These are phyloP conservation scores for Atkinsonella hypoxylon DNA, from an alignment of 2,329 filamentous ascomycete genomes.

Conservation along the genomic window DNA sequence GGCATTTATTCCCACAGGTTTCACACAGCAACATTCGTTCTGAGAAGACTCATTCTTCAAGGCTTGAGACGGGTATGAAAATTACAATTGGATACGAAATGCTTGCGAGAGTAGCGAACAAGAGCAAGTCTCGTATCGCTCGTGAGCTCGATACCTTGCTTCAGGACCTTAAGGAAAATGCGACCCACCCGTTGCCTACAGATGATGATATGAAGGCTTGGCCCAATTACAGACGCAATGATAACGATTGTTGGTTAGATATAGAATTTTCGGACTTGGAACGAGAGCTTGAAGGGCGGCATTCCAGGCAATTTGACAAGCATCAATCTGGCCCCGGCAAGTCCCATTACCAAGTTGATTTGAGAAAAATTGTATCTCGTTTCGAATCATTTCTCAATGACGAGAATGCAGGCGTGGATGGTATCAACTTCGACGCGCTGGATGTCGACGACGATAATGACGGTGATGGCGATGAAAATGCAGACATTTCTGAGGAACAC, in stretches of 20 bases:
- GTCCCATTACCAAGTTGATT: conserved; percentile 55
- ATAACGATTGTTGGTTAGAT: conserved; percentile 84
- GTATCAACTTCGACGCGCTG: conserved; percentile 61
- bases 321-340: conserved; percentile 47
- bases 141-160: conserved; percentile 67
- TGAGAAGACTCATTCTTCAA: conserved; percentile 12
- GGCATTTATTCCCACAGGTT: conserved; percentile 14
- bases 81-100: conserved; percentile 85
- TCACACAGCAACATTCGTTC: conserved; percentile 4
- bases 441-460: conserved; percentile 44
- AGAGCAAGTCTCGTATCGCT: conserved; percentile 54
- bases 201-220: conserved; percentile 63
- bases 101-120: conserved; percentile 55
- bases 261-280: conserved; percentile 88
- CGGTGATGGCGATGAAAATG: conserved; percentile 37
- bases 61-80: conserved; percentile 74
- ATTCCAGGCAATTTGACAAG: conserved; percentile 23
- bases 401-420: conserved; percentile 67
- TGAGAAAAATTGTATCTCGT: conserved; percentile 84
- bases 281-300: conserved; percentile 52
- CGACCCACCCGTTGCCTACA: conserved; percentile 52
- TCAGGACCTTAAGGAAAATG: conserved; percentile 62
- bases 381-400: conserved; percentile 90
- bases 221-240: conserved; percentile 49
- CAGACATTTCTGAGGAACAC: conserved; percentile 23